A percentile compares a stretch with the other conserved stretches of the same genome.
Conservation (phyloP, 108 stramenopile species). For the Nitzschia inconspicua region DNA sequence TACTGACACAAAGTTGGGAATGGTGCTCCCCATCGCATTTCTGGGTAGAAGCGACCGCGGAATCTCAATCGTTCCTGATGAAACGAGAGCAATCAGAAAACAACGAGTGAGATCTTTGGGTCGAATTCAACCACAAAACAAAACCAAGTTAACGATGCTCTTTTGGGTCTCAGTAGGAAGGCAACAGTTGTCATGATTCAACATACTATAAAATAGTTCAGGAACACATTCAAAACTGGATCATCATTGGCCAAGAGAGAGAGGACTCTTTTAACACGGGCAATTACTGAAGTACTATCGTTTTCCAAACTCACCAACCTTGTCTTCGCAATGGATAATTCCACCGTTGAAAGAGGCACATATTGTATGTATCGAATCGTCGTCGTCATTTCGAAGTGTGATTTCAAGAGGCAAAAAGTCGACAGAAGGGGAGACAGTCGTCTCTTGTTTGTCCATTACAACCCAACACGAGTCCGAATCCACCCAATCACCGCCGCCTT, state of each 20-base stretch:
- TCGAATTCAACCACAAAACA: neutral
- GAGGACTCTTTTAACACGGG: neutral
- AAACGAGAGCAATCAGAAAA: neutral
- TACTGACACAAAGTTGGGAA: conserved; percentile 41
- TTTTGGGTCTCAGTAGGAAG: conserved; percentile 51
- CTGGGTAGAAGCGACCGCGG: conserved; percentile 10
- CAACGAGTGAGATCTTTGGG: neutral
- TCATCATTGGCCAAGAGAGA: conserved; percentile 31
- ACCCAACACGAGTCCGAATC: neutral
- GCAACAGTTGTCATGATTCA: conserved; percentile 43
- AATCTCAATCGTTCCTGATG: conserved; percentile 19
- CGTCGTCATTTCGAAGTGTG: conserved; percentile 10
- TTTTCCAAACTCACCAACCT: neutral
- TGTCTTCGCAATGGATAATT: conserved; percentile 5
- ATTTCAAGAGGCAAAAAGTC: conserved; percentile 30
- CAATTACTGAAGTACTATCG: conserved; percentile 2
- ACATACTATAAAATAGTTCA: conserved; percentile 42
- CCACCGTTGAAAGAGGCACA: conserved; percentile 77
- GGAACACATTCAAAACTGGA: conserved; percentile 43
- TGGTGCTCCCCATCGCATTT: conserved; percentile 8
- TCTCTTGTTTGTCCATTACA: neutral
- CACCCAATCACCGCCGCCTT: too few species aligned
- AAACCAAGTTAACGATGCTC: conserved; percentile 1
- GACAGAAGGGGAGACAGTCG: neutral
- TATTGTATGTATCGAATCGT: too few species aligned